Evolutionary conservation across 805 yeast species (phyloP), one percentile per base, ranked within the genome.

Genomic region (Yarrowia sp.): DNA sequence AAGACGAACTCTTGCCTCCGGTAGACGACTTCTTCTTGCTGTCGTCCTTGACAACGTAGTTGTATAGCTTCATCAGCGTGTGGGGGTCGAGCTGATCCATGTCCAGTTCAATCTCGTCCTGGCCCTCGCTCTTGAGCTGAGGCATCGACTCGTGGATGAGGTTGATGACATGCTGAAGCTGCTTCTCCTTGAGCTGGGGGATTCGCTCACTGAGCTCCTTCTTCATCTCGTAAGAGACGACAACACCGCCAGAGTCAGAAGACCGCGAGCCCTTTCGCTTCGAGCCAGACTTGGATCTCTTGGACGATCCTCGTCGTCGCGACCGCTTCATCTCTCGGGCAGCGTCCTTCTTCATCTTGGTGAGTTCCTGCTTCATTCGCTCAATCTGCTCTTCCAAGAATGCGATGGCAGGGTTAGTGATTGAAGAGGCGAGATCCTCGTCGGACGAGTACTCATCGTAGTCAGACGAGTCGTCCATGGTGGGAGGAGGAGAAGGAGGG

Each of bases 71-170:
- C 77, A 91, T 80, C 68, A 94, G 84, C 1, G 98, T 93, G 50
- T 86, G 81, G 72, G 91, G 92, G 74, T 91, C 97, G 73, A 95
- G 84, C 79, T 89, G 89, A 77, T 95, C 98, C 88, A 95, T 90
- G 79, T 95, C 99, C 70, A 95, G 84, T 82, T 95, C 99, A 71
- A 95, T 95, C 81, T 95, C 98, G 69, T 94, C 98, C 74, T 92
- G 94, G 70, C 83, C 85, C 73, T 76, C 79, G 73, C 75, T 82
- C 74, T 78, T 84, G 73, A 85, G 82, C 70, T 86, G 90, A 5
- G 88, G 87, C 84, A 88, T 82, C 66, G 88, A 83, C 77, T 90
- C 95, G 75, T 89, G 89, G 72, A 95, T 92, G 71, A 95, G 92
- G 65, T 89, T 86, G 71, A 94, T 84, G 42, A 92, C 97, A 70